Percentiles rank a stretch among this genome's conserved stretches.
phyloP scores from a whole-genome alignment of 805 yeast species.

The Candida maltosa region DNA sequence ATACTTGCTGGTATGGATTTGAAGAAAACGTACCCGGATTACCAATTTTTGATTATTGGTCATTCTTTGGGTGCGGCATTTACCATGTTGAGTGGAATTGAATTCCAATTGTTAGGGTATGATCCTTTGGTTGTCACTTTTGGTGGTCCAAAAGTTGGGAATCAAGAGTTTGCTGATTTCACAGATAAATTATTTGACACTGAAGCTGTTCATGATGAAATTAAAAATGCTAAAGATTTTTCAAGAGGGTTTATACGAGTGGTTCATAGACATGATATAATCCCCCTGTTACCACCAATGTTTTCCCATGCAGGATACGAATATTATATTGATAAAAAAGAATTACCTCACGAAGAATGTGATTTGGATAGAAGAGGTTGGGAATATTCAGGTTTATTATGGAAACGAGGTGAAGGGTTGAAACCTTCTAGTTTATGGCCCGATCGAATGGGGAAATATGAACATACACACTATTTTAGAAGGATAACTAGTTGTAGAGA shows the following conservation, averaged over 20 bases:
- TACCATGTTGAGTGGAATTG: conserved; percentile 61
- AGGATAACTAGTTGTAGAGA: conserved; percentile 28
- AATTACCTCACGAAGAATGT: conserved; percentile 33
- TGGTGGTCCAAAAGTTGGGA: conserved; percentile 68
- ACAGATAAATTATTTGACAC: conserved; percentile 50
- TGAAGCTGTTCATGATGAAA: conserved; percentile 16
- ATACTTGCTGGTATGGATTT: conserved; percentile 32
- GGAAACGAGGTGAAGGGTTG: conserved; percentile 1
- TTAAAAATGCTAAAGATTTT: conserved; percentile 20
- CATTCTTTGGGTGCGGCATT: conserved; percentile 80
- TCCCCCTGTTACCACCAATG: conserved; percentile 54
- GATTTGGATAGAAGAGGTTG: conserved; percentile 13
- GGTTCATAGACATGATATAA: conserved; percentile 53
- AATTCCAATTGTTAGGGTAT: conserved; percentile 51
- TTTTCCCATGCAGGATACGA: conserved; percentile 51
- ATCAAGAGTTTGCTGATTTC: conserved; percentile 45
- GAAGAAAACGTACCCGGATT: conserved; percentile 40
- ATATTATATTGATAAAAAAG: conserved; percentile 38
- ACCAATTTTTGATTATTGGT: conserved; percentile 55
- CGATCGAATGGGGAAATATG: conserved; percentile 20
- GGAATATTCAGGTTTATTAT: conserved; percentile 1
- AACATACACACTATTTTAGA: conserved; percentile 29
- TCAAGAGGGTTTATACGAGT: conserved; percentile 50
- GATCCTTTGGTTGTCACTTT: conserved; percentile 54
- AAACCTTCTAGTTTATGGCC: conserved; percentile 18